A percentile compares a stretch with the other conserved stretches of the same genome.
Conservation (phyloP, 257 asterid species). For the Solanum piurae region DNA sequence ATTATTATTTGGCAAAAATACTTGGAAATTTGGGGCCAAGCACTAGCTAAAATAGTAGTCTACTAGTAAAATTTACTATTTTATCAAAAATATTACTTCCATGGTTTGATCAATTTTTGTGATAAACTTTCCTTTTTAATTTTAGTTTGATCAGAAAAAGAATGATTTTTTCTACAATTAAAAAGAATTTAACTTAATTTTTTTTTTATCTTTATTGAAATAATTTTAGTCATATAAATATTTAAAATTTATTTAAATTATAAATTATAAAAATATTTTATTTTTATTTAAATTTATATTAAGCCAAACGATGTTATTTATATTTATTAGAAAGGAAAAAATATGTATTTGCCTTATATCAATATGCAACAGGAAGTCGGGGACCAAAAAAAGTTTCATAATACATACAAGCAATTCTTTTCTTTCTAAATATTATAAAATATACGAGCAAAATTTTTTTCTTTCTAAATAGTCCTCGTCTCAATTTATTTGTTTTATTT, state of each 20-base stretch:
- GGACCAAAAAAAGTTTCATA: neutral
- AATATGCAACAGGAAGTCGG: neutral
- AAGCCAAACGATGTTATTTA: neutral
- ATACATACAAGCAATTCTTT: neutral
- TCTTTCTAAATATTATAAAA: no score
- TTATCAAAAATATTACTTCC: neutral
- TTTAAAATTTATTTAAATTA: no score
- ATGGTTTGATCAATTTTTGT: no score
- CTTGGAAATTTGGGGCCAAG: no score
- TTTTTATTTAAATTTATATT: no score
- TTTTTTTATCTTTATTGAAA: neutral
- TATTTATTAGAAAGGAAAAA: no score
- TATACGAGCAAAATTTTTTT: no score
- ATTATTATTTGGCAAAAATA: no score
- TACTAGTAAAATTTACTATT: neutral
- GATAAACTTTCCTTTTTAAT: neutral
- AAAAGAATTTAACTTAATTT: neutral
- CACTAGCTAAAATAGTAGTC: neutral
- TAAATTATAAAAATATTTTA: no score
- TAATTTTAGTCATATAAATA: neutral
- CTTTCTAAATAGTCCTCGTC: neutral
- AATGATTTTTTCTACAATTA: neutral
- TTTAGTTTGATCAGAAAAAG: neutral
- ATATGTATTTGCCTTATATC: neutral
- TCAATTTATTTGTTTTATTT: neutral